Conservation (phyloP, 768 basidiomycete genomes). For the Leccinum pellstonianum region DNA sequence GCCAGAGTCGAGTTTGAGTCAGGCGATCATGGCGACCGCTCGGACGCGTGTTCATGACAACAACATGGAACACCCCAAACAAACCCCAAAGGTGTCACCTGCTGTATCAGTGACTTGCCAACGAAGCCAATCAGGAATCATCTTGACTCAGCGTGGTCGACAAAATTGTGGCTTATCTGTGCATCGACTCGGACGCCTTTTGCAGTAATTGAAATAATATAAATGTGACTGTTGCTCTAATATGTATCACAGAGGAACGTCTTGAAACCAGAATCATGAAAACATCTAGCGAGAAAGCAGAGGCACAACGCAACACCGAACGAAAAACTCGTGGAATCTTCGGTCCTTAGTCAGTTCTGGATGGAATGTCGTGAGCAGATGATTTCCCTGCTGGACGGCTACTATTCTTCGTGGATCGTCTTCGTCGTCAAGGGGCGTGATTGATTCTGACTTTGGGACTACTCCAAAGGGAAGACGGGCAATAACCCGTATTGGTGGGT, state of each 20-base stretch:
- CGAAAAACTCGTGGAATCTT: slow-evolving; percentile 91
- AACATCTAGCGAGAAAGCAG: slow-evolving; percentile 10
- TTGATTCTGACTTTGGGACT: slow-evolving; percentile 38
- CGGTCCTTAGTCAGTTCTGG: slow-evolving; percentile 87
- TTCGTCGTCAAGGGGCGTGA: slow-evolving; percentile 40
- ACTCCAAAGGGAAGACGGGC: slow-evolving; percentile 61
- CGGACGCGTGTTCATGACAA: background rate
- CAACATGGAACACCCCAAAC: background rate
- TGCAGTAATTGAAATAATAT: background rate
- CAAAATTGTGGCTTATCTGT: background rate
- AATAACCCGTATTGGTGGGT: slow-evolving; percentile 65
- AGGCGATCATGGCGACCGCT: background rate
- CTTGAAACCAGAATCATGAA: background rate
- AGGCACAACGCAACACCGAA: slow-evolving; percentile 66
- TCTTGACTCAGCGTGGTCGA: background rate
- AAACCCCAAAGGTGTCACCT: too few relatives aligned
- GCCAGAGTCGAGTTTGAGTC: background rate
- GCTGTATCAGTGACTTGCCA: too few relatives aligned
- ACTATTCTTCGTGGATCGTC: slow-evolving; percentile 70
- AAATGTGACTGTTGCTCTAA: background rate
- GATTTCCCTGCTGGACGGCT: slow-evolving; percentile 79
- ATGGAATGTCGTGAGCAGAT: slow-evolving; percentile 90
- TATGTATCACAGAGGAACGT: background rate
- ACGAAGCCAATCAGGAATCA: too few relatives aligned
- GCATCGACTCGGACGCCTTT: background rate